Evolutionary conservation across 106 monocot species (phyloP), one percentile per base, ranked within the genome.

Genomic region (Dendrobium catenatum): DNA sequence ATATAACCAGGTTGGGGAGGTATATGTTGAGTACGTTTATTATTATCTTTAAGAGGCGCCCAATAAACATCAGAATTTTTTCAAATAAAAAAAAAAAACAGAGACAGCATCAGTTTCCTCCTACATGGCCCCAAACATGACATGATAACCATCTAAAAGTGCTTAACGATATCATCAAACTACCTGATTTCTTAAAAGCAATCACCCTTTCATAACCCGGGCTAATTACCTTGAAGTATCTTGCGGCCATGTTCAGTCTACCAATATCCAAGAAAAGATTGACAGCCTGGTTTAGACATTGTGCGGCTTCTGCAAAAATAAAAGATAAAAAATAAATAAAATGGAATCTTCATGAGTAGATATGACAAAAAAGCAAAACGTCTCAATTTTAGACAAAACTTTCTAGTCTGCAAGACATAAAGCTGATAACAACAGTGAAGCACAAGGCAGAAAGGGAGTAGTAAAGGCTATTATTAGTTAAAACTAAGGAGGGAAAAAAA

Each of bases 241-340:
- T 91, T 83, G 96, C 96, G 58, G 96, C 96, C 96, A 96, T 96
- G 81, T 96, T 96, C 68, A 96, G 83, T 81, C 96, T 88, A 40
- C 96, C 96, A 80, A 87, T 94, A 82, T 96, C 96, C 85, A 96
- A 77, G 83, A 96, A 94, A 79, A 94, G 80, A 86, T 90, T 86
- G 41, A 92, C 91, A 81, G 96, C 93, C 79, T 96, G 87, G 75
- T 87, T 90, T 49, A 96, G 82, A 42, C 83, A 84, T 41, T 90
- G 84, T 67, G 87, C 92, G 83, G 96, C 93, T 72, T 93, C 96
- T 96, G 82, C 80, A 91, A 82, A 76, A 33, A 74, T 44, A 70
- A 70, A 70, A 68, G 37, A 37, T 3, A 37, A 91, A 80, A 76
- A 33, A 74, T 44, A 37, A 37, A 37, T 37, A 70, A 70, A 37